Conservation (phyloP, 148 eudicot species). For the Cornus florida region DNA sequence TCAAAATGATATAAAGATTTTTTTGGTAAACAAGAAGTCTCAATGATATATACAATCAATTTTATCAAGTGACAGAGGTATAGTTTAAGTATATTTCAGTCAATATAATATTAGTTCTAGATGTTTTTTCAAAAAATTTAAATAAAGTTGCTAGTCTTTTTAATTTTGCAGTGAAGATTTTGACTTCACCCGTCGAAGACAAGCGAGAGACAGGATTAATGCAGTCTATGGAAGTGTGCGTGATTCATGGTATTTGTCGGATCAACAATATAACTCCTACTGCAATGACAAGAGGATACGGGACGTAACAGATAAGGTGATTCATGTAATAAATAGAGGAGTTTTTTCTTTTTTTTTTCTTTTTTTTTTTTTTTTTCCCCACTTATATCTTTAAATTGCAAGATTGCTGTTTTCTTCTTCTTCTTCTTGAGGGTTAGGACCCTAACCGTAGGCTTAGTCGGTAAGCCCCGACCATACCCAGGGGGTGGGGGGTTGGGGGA, state of each 20-base stretch:
- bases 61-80: neutral
- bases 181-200: conserved; percentile 49
- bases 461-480: too few relatives aligned
- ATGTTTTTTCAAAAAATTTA: neutral
- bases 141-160: neutral
- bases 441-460: too few relatives aligned
- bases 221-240: conserved; percentile 30
- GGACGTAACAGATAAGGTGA: conserved; percentile 55
- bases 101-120: neutral
- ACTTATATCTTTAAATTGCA: neutral
- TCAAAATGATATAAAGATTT: neutral
- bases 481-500: too few relatives aligned
- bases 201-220: conserved; percentile 44
- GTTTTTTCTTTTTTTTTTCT: neutral
- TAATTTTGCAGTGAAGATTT: conserved; percentile 64
- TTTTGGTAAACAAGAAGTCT: neutral
- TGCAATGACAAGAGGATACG: conserved; percentile 40
- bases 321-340: neutral
- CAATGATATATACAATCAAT: neutral
- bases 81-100: neutral
- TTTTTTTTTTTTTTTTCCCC: neutral
- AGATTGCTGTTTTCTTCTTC: neutral
- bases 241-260: conserved; percentile 30
- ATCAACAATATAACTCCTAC: conserved; percentile 27
- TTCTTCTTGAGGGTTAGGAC: neutral